Percentiles rank a stretch among this genome's conserved stretches.
Evolutionary conservation across 1,139 yeast genomes (phyloP).

Genomic region (Entelexis paramagnoliae): DNA sequence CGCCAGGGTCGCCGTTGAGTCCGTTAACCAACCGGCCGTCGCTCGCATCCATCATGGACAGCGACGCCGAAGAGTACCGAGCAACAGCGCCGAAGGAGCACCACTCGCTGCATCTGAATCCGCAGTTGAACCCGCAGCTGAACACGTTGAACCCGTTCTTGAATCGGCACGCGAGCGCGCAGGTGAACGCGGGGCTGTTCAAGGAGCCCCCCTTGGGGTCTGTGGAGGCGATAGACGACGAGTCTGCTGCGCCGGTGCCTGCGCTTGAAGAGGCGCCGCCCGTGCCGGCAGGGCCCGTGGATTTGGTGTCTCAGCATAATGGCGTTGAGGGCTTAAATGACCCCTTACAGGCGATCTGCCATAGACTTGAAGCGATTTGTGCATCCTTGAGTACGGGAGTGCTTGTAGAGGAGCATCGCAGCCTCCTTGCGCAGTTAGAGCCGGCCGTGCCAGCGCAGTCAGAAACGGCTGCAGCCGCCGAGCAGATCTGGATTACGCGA

Average conservation of each 20-base stretch:
- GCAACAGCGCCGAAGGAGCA: not conserved
- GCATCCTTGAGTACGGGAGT: not conserved
- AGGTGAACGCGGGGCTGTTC: not conserved
- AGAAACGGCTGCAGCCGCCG: conserved; percentile 6
- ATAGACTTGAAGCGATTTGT: conserved; percentile 19
- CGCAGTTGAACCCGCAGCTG: conserved; percentile 1
- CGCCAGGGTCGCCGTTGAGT: conserved; percentile 2
- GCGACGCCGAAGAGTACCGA: not conserved
- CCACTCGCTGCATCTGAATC: conserved; percentile 2
- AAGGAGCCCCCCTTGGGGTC: not conserved
- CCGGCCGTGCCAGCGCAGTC: conserved; percentile 10
- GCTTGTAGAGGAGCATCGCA: not conserved
- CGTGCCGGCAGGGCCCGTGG: not conserved
- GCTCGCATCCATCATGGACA: not conserved
- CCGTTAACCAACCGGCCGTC: conserved; percentile 4
- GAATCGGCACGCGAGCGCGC: not conserved
- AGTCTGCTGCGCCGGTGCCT: not conserved
- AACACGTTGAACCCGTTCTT: not conserved
- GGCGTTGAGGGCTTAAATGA: not conserved
- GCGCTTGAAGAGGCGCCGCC: not conserved
- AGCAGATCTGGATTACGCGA: conserved; percentile 21
- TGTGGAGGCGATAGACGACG: not conserved
- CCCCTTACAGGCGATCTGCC: conserved; percentile 14
- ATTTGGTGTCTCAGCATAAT: not conserved
- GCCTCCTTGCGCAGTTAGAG: conserved; percentile 11